Percentiles rank a stretch among this genome's conserved stretches.
Conservation (phyloP, 225 moss, liverwort and hornwort species). For the Polytrichum formosum region DNA sequence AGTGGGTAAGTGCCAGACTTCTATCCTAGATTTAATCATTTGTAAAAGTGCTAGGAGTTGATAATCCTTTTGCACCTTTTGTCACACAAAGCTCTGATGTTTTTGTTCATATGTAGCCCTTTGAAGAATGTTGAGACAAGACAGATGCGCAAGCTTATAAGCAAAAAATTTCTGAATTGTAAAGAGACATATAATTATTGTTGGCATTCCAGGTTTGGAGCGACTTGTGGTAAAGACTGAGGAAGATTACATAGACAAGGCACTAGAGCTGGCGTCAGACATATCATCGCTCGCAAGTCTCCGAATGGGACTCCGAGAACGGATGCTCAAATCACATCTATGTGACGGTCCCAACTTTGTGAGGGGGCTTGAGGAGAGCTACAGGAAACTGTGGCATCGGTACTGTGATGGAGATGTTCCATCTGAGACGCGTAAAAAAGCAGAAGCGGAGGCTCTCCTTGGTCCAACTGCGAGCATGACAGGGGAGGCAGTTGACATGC, state of each 20-base stretch:
- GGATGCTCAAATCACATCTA: constrained; percentile 88
- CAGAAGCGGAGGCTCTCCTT: constrained; percentile 31
- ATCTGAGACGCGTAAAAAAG: constrained; percentile 36
- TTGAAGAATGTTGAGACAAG: no score
- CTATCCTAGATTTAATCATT: no score
- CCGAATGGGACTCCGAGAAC: constrained; percentile 74
- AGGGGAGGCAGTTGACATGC: constrained; percentile 55
- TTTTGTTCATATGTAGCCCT: neutral
- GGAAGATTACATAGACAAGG: constrained; percentile 83
- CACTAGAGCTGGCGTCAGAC: constrained; percentile 78
- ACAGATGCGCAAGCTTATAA: no score
- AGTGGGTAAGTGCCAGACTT: constrained; percentile 66
- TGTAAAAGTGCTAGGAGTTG: no score
- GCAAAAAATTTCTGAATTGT: no score
- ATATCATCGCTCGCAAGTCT: constrained; percentile 53
- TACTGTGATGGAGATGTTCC: constrained; percentile 70
- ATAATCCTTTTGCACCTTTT: no score
- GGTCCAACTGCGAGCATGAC: constrained; percentile 29
- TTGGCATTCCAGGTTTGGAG: constrained; percentile 64
- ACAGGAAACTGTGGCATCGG: constrained; percentile 78
- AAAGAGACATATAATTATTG: neutral
- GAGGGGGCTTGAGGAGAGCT: constrained; percentile 71
- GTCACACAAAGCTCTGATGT: neutral
- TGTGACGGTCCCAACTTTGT: constrained; percentile 94
- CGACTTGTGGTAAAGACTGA: constrained; percentile 73